phyloP scores from a whole-genome alignment of 1,139 yeast genomes.

The Pneumocystis jirovecii region DNA sequence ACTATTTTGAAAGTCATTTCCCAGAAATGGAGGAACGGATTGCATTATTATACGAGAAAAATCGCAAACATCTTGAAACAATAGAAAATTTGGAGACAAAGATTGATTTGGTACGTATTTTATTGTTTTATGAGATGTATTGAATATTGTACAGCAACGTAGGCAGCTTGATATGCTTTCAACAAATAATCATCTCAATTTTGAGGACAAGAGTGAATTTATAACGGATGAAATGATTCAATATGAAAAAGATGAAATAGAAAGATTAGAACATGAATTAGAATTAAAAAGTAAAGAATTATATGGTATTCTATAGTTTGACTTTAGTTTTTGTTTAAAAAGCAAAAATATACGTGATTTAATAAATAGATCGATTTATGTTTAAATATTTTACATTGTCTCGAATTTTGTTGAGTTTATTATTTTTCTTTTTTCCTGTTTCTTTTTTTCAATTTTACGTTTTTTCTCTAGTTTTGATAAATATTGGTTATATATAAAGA shows the following conservation, averaged over 20 bases:
- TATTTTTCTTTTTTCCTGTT: not conserved
- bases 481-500: not conserved
- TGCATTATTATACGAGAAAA: not conserved
- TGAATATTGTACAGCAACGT: conserved; percentile 18
- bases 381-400: not conserved
- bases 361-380: not conserved
- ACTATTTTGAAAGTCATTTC: not conserved
- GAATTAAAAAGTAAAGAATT: conserved; percentile 13
- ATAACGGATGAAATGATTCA: conserved; percentile 18
- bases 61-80: not conserved
- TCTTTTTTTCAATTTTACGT: not conserved
- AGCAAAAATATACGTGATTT: too few species aligned
- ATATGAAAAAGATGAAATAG: conserved; percentile 23
- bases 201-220: conserved; percentile 3
- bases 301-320: not conserved
- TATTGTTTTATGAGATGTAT: not conserved
- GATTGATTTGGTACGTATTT: not conserved
- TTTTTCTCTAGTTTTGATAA: not conserved
- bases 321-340: not conserved
- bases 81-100: not conserved
- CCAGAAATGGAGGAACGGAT: not conserved
- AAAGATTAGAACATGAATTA: conserved; percentile 20
- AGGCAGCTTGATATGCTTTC: conserved; percentile 15
- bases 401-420: not conserved
- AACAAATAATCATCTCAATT: conserved; percentile 8